Conservation (phyloP, 305 asterid species). For the Fraxinus latifolia region DNA sequence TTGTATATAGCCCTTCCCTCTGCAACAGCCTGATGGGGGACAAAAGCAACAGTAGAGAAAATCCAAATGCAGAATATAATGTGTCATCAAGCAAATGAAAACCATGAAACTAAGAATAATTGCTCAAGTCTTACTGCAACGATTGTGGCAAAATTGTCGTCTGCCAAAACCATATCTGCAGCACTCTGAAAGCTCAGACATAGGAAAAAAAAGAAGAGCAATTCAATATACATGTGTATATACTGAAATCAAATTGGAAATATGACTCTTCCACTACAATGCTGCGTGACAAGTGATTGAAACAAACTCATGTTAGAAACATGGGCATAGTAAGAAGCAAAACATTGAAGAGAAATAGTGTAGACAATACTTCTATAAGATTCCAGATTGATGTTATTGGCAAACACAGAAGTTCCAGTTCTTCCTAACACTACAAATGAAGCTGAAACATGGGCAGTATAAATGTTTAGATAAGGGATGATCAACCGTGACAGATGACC, state of each 20-base stretch:
- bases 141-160: constrained; percentile 94
- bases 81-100: constrained; percentile 23
- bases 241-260: constrained; percentile 16
- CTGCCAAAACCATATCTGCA: constrained; percentile 97
- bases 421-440: constrained; percentile 6
- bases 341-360: constrained; percentile 9
- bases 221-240: constrained; percentile 19
- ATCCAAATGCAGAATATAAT: constrained; percentile 10
- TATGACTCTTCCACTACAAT: background rate
- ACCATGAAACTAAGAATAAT: constrained; percentile 13
- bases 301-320: background rate
- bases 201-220: constrained; percentile 1
- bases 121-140: constrained; percentile 71
- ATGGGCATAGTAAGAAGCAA: constrained; percentile 6
- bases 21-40: constrained; percentile 84
- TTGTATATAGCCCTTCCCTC: constrained; percentile 99
- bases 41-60: constrained; percentile 18
- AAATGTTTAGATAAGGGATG: background rate
- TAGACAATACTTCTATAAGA: background rate
- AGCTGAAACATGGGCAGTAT: background rate
- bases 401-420: background rate
- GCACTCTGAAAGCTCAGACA: constrained; percentile 80
- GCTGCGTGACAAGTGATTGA: constrained; percentile 2
- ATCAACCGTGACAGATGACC: background rate
- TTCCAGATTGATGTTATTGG: background rate